These are phyloP conservation scores for Calonectria montana DNA, from an alignment of 2,329 filamentous ascomycete genomes.

Conservation along the genomic window DNA sequence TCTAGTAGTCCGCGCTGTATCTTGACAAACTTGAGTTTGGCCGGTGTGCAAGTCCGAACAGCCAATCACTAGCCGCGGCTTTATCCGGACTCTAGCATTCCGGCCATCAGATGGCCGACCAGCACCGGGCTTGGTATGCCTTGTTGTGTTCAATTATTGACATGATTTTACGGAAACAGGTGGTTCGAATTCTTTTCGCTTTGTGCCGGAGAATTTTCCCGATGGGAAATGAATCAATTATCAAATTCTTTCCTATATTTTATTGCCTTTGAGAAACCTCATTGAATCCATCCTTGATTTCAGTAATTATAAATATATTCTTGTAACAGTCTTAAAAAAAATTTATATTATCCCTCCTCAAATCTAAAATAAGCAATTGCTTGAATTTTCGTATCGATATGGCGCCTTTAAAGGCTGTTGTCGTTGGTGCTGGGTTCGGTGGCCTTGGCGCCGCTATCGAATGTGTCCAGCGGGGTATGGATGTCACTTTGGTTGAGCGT, in stretches of 20 bases:
- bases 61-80: not conserved
- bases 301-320: not conserved
- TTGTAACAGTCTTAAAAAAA: not conserved
- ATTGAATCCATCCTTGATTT: not conserved
- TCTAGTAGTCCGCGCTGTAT: too few relatives aligned
- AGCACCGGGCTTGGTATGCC: not conserved
- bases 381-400: not conserved
- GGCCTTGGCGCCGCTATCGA: conserved; percentile 9
- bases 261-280: too few relatives aligned
- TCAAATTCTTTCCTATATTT: not conserved
- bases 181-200: not conserved
- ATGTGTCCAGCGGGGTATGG: conserved; percentile 6
- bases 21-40: not conserved
- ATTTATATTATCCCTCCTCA: too few relatives aligned
- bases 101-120: not conserved
- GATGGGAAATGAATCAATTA: not conserved
- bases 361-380: not conserved
- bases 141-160: not conserved
- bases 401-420: not conserved
- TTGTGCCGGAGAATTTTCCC: not conserved
- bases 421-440: conserved; percentile 5
- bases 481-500: conserved; percentile 13
- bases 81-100: not conserved
- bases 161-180: too few relatives aligned
- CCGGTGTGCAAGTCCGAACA: not conserved